Conservation (phyloP, 805 yeast genomes). For the Candida vaughaniae region DNA sequence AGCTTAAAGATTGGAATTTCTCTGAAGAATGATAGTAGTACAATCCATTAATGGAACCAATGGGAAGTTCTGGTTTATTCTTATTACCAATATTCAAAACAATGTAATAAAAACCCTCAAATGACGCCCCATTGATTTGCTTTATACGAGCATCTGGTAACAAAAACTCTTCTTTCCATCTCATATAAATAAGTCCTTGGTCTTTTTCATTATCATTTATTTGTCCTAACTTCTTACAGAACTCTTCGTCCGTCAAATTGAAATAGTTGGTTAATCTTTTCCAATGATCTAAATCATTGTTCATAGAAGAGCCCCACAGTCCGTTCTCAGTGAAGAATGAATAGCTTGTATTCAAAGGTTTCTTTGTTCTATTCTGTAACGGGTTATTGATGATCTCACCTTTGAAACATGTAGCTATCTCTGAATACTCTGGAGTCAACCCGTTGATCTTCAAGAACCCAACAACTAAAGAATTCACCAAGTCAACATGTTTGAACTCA, state of each 20-base stretch:
- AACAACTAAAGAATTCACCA: slow-evolving; percentile 46
- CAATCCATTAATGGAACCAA: slow-evolving; percentile 75
- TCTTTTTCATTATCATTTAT: slow-evolving; percentile 33
- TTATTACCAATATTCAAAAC: slow-evolving; percentile 66
- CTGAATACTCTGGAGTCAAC: slow-evolving; percentile 59
- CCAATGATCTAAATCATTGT: slow-evolving; percentile 51
- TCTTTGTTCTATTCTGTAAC: slow-evolving; percentile 5
- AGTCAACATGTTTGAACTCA: slow-evolving; percentile 68
- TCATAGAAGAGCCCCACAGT: slow-evolving; percentile 51
- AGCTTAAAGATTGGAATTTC: slow-evolving; percentile 72
- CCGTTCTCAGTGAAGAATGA: slow-evolving; percentile 59
- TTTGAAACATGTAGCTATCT: slow-evolving; percentile 67
- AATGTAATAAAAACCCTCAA: slow-evolving; percentile 89
- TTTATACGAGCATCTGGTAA: slow-evolving; percentile 74
- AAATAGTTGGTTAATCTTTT: slow-evolving; percentile 46
- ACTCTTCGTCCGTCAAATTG: slow-evolving; percentile 44
- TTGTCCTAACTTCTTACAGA: slow-evolving; percentile 24
- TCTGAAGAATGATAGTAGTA: slow-evolving; percentile 82
- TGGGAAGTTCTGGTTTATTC: slow-evolving; percentile 22
- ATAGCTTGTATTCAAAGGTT: slow-evolving; percentile 22
- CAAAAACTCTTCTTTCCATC: slow-evolving; percentile 91
- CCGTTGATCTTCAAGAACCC: slow-evolving; percentile 70
- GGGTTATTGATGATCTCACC: slow-evolving; percentile 67
- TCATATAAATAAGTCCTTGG: slow-evolving; percentile 61
- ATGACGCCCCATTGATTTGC: slow-evolving; percentile 71